Base-by-base conservation (phyloP, 148 eudicot genomes). In the Camellia lanceoleosa region DNA sequence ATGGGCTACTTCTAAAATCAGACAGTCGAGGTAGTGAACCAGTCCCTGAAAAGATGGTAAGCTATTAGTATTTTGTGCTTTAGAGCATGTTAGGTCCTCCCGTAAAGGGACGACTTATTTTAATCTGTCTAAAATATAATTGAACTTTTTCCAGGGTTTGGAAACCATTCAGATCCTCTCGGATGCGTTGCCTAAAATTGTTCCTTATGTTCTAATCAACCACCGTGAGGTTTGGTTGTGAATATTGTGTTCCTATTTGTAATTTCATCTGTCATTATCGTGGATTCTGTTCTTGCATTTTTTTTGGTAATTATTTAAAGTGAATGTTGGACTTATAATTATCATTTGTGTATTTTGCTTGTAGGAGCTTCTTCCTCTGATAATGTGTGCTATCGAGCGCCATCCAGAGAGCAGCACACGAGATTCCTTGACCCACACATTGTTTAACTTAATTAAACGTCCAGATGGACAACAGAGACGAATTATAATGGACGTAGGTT, bases 351-450 rank as follows among this genome's bases (percentile, higher is more conserved):
- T 80, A 68, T 76, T 67, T 78, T 41, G 47, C 59, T 83, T 78
- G 1, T 82, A 96, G 99, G 99, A 96, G 87, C 99, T 96, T 87
- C 93, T 96, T 79, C 99, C 99, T 71, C 89, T 96, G 86, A 96
- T 96, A 75, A 96, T 96, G 99, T 96, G 99, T 82, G 99, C 99
- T 46, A 96, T 96, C 51, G 99, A 96, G 87, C 97, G 97, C 61
- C 99, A 96, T 90, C 98, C 99, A 63, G 94, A 92, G 51, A 88
- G 99, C 88, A 87, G 75, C 63, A 96, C 91, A 16, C 90, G 99
- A 74, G 99, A 96, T 83, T 93, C 99, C 73, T 85, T 96, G 89
- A 96, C 99, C 60, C 99, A 96, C 85, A 91, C 97, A 65, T 83
- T 96, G 79, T 96, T 96, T 87, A 96, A 96, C 88, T 80, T 96